Evolutionary conservation across 2,329 filamentous ascomycete genomes (phyloP).

Genomic region (Curvularia sp.): DNA sequence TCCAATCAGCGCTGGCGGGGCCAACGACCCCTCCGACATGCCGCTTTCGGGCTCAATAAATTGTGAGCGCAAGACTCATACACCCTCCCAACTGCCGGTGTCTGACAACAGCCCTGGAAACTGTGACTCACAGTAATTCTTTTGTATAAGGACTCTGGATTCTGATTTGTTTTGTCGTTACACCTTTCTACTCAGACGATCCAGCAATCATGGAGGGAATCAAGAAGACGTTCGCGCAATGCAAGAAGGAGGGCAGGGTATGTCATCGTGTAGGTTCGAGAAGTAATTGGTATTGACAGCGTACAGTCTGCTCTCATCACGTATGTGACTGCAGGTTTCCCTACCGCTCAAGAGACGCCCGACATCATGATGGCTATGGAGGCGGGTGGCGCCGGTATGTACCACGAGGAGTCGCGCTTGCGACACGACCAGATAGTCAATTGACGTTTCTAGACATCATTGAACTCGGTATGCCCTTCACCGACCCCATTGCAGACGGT

Average conservation of each 20-base stretch:
- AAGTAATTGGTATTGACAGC: conserved; percentile 15
- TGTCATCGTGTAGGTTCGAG: conserved; percentile 4
- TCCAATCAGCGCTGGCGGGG: not conserved
- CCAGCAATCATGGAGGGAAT: conserved; percentile 54
- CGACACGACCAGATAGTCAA: conserved; percentile 4
- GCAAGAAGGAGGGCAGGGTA: conserved; percentile 59
- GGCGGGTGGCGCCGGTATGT: conserved; percentile 84
- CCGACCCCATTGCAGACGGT: conserved; percentile 96
- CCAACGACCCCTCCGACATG: conserved; percentile 9
- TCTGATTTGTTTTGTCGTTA: not conserved
- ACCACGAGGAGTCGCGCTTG: conserved; percentile 4
- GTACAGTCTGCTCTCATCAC: conserved; percentile 82
- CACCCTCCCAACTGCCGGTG: conserved; percentile 10
- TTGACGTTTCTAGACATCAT: conserved; percentile 73
- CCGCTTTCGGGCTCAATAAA: conserved; percentile 35
- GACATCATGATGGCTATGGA: conserved; percentile 89
- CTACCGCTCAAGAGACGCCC: conserved; percentile 79
- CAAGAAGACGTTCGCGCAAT: conserved; percentile 58
- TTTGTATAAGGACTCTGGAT: conserved; percentile 17
- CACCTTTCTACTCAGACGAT: not conserved
- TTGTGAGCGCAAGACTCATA: conserved; percentile 31
- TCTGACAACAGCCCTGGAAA: conserved; percentile 10
- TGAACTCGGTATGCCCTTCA: conserved; percentile 95
- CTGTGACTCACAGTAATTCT: conserved; percentile 24
- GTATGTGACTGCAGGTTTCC: conserved; percentile 95